These are phyloP conservation scores for Digitaria exilis DNA, from an alignment of 202 grass and related monocot species.

Conservation along the genomic window DNA sequence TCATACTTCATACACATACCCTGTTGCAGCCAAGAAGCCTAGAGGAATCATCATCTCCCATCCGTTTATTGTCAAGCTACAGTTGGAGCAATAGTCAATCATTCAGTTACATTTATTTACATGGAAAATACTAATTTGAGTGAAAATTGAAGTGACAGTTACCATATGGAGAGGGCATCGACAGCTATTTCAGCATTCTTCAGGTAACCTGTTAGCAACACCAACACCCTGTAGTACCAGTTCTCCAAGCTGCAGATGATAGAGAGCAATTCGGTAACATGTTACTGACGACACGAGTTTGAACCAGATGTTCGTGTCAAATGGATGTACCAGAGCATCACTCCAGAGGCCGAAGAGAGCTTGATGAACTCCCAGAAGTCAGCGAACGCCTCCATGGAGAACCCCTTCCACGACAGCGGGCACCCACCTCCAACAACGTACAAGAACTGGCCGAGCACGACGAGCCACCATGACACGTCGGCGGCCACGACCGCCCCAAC, in stretches of 20 bases:
- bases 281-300: neutral
- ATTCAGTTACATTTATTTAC: neutral
- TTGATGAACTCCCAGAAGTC: conserved; percentile 83
- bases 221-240: conserved; percentile 77
- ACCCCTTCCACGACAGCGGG: conserved; percentile 69
- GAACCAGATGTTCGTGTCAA: neutral
- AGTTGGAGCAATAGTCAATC: neutral
- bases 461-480: conserved; percentile 63
- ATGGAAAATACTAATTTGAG: neutral
- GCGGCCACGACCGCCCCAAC: conserved; percentile 36
- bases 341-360: conserved; percentile 66
- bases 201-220: conserved; percentile 71
- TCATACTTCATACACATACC: conserved; percentile 38
- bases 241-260: conserved; percentile 69
- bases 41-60: conserved; percentile 89
- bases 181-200: conserved; percentile 69
- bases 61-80: conserved; percentile 62
- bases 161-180: conserved; percentile 84
- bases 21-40: conserved; percentile 72
- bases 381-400: conserved; percentile 69
- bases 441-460: conserved; percentile 40
- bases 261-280: neutral
- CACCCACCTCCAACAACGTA: conserved; percentile 62
- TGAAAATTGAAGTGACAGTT: neutral
- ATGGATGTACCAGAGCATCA: conserved; percentile 72